Evolutionary conservation across 78 protist genomes (phyloP), one percentile per base, ranked within the genome.

Genomic region (Dictyostelium citrinum): DNA sequence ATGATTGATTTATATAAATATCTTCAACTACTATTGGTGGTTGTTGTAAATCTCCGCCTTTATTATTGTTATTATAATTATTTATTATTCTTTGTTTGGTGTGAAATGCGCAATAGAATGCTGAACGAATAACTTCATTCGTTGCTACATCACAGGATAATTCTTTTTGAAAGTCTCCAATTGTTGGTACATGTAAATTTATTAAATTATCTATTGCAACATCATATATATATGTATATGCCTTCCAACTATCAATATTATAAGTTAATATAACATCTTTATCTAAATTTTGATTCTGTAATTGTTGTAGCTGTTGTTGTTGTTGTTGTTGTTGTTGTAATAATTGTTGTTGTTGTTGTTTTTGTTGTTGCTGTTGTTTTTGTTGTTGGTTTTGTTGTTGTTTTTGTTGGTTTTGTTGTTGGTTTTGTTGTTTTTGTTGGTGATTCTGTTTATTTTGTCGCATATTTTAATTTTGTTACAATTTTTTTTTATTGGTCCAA

Each of bases 71-170:
- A 29, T 77, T 49, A n/a, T n/a, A n/a, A 10, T 22, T 39, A 41
- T 75, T 75, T 35, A 35, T 22, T n/a, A 35, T 20, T 31, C 31
- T 75, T 75, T 35, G 81, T 24, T 46, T 67, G 35, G 93, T 88
- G 24, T 78, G 43, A 49, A 88, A 88, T 31, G 93, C 85, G 46
- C 81, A 64, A 78, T 88, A 88, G 61, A 88, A 88, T 88, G 93
- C 93, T 12, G 72, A 37, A 60, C 93, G 70, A 35, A 88, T 68
- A 49, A 76, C 24, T 20, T 75, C 75, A 29, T 85, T 35, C 1
- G 51, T 58, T 3, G 37, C 64, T 27, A n/a, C 29, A 0, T 49
- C 68, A 41, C 49, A 2, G 16, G 64, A 22, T 14, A 75, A 46
- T 29, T 51, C 49, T 11, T 85, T 71, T 49, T 83, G 68, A 58